Evolutionary conservation across 176 grass and related monocot genomes (phyloP), one percentile per base, ranked within the genome.

Genomic region (Zea luxurians): DNA sequence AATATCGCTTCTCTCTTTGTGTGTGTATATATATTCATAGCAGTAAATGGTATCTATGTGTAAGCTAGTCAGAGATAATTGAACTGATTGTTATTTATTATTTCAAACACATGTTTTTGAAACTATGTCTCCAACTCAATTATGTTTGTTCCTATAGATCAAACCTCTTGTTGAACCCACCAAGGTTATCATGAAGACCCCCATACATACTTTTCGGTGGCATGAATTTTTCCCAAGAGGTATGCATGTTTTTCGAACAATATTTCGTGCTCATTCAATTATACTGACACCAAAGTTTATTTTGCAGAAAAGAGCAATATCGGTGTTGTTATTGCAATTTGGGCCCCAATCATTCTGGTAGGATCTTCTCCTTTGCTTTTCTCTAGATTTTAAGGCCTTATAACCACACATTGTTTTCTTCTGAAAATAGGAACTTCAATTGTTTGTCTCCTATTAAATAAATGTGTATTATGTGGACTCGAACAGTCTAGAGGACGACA

Each of bases 161-260:
- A 97, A 88, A 55, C 94, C 94, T 86, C 94, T 97, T 92, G 85
- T 90, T 77, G 80, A 64, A 2, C 91, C 94, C 38, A 97, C 94
- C 52, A 91, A 46, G 86, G 89, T 84, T 88, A 94, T 97, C 80
- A 97, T 97, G 94, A 97, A 85, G 67, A 70, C 57, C 34, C 72
- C 94, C 69, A 88, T 97, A 54, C 89, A 4, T 75, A 91, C 78
- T 49, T 97, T 80, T 64, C 84, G 54, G 47, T 97, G 94, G 94
- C 94, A 97, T 71, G 94, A 97, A 37, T 97, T 97, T 84, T 97
- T 97, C 78, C 94, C 94, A 54, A 88, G 78, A 88, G 94, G 94
- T 97, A 97, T 82, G 45, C 83, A 65, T 67, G 37, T 67, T 50
- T 60, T 73, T 37, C 47, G 35, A 70, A 78, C 42, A 50, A 21